Evolutionary conservation across 2,329 filamentous ascomycete genomes (phyloP).

Genomic region (Diaporthe ampelina): DNA sequence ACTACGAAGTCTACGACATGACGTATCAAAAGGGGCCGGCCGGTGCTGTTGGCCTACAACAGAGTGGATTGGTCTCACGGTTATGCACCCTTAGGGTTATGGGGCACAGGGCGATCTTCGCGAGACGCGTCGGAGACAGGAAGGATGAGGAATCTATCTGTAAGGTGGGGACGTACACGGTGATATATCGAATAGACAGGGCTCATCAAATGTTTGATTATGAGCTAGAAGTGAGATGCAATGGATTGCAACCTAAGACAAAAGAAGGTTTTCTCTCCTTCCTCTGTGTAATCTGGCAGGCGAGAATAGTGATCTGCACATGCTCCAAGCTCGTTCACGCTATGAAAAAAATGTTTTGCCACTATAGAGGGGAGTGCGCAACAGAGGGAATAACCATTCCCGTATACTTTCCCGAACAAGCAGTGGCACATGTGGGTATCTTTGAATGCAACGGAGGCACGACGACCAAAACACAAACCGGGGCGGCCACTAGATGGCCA

Average conservation of each 20-base stretch:
- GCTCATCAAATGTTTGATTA: neutral
- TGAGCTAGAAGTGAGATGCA: neutral
- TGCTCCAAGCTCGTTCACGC: neutral
- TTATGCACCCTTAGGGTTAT: neutral
- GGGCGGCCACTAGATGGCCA: neutral
- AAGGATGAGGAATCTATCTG: neutral
- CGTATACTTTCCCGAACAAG: neutral
- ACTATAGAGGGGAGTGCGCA: neutral
- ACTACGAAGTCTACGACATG: neutral
- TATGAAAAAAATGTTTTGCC: neutral
- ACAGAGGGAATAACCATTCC: neutral
- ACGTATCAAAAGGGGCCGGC: neutral
- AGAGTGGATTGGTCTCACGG: neutral
- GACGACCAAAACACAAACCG: neutral
- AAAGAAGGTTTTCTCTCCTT: neutral
- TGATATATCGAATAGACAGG: neutral
- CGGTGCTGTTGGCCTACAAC: neutral
- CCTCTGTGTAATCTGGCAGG: neutral
- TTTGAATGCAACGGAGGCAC: conserved; percentile 26
- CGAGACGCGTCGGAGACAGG: neutral
- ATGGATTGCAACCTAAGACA: neutral
- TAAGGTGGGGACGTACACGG: neutral
- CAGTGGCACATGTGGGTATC: conserved; percentile 30
- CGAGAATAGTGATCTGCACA: neutral
- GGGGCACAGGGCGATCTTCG: neutral